phyloP scores from a whole-genome alignment of 345 rosid genomes.

The Physaria fendleri region DNA sequence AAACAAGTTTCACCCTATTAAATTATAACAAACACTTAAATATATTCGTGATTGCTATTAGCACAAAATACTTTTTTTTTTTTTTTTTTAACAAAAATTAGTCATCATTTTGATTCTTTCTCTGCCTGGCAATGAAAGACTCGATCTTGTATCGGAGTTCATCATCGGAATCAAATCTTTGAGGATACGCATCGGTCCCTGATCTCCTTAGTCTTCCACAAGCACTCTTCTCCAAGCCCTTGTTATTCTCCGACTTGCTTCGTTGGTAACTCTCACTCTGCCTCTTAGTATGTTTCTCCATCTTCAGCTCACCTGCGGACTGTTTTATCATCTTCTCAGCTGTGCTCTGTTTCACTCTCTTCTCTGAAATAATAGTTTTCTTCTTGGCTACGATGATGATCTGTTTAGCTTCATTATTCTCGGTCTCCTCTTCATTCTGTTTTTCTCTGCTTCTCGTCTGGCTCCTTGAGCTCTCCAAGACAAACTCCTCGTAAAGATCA shows the following conservation, averaged over 20 bases:
- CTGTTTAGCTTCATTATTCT: not conserved
- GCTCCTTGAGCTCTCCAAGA: constrained; percentile 38
- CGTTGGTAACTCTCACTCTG: constrained; percentile 28
- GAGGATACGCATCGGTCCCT: constrained; percentile 33
- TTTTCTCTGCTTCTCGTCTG: constrained; percentile 27
- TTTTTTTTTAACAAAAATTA: not conserved
- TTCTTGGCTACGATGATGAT: not conserved
- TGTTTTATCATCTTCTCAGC: constrained; percentile 3
- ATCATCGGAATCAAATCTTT: constrained; percentile 43
- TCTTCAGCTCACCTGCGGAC: not conserved
- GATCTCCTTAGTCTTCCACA: constrained; percentile 37
- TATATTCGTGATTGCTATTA: constrained; percentile 2
- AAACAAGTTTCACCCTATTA: not conserved
- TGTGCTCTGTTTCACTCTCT: not conserved
- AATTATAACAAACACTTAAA: constrained; percentile 7
- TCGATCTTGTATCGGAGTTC: constrained; percentile 57
- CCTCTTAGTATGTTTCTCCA: not conserved
- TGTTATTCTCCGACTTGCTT: constrained; percentile 44
- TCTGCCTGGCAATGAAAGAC: constrained; percentile 75
- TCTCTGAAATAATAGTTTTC: not conserved
- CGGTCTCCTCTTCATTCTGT: not conserved
- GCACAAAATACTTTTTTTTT: not conserved
- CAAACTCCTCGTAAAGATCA: constrained; percentile 44
- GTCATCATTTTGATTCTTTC: constrained; percentile 53
- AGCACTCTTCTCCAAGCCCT: constrained; percentile 15